Evolutionary conservation across 1,284 basidiomycete genomes (phyloP).

Genomic region (Ceratobasidium papillatum): DNA sequence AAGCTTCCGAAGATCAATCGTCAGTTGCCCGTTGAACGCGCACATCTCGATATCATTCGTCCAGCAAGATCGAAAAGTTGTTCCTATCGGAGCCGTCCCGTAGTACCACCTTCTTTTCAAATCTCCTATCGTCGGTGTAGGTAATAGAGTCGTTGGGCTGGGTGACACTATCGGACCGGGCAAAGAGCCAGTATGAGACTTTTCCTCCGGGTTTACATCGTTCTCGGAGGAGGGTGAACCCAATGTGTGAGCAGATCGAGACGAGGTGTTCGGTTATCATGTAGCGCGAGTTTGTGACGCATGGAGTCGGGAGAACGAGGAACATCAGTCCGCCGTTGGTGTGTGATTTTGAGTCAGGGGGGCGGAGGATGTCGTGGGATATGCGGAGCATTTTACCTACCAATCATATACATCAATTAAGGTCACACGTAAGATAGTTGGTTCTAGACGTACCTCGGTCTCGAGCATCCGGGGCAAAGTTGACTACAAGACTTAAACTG

Average conservation of each 20-base stretch:
- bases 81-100: conserved; percentile 72
- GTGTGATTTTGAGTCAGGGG: neutral
- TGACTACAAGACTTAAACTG: conserved; percentile 85
- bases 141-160: neutral
- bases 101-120: conserved; percentile 67
- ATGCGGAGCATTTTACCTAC: conserved; percentile 78
- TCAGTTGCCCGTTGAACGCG: conserved; percentile 1
- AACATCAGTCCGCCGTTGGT: conserved; percentile 67
- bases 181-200: conserved; percentile 80
- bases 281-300: conserved; percentile 84
- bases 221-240: conserved; percentile 68
- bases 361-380: conserved; percentile 67
- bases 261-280: conserved; percentile 67
- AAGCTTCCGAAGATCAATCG: conserved; percentile 35
- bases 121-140: conserved; percentile 47
- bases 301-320: conserved; percentile 81
- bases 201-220: conserved; percentile 73
- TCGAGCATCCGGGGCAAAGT: conserved; percentile 80
- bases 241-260: conserved; percentile 67
- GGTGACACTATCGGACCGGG: conserved; percentile 48
- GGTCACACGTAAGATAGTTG: conserved; percentile 5
- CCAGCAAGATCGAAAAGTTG: conserved; percentile 74
- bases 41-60: neutral
- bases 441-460: conserved; percentile 72
- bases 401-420: neutral